A percentile compares a stretch with the other conserved stretches of the same genome.
Conservation (phyloP, 108 stramenopile genomes). For the Cyclostephanos tholiformis region DNA sequence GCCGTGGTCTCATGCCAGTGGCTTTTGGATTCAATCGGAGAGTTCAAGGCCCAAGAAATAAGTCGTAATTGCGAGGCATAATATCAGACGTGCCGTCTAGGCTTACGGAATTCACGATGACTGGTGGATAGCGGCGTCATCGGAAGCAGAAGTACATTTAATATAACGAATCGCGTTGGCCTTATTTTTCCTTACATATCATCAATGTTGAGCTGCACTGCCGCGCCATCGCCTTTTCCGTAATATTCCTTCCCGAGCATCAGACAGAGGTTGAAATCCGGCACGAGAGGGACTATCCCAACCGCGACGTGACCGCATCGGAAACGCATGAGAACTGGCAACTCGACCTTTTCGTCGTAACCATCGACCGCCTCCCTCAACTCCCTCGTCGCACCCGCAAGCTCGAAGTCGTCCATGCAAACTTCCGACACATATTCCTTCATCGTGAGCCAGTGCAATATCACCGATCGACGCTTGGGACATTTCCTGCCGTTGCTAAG, state of each 20-base stretch:
- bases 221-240: constrained; percentile 37
- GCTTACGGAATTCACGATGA: too few species aligned
- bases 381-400: constrained; percentile 59
- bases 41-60: constrained; percentile 29
- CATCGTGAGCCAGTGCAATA: constrained; percentile 82
- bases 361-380: constrained; percentile 61
- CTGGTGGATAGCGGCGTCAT: too few species aligned
- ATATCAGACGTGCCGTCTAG: too few species aligned
- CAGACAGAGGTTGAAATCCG: constrained; percentile 75
- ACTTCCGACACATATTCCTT: constrained; percentile 84
- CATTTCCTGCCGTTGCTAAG: constrained; percentile 49
- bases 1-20: constrained; percentile 41
- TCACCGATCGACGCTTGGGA: constrained; percentile 60
- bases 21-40: constrained; percentile 54
- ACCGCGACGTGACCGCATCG: constrained; percentile 84
- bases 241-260: constrained; percentile 78
- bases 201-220: constrained; percentile 84
- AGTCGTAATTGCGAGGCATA: not conserved
- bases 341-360: constrained; percentile 69
- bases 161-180: not conserved
- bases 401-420: constrained; percentile 86
- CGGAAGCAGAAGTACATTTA: too few species aligned
- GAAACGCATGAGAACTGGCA: constrained; percentile 74
- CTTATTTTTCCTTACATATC: constrained; percentile 48
- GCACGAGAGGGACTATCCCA: constrained; percentile 66